Evolutionary conservation across 139 green algal genomes (phyloP).

Genomic region (Tetradesmus lagerheimii): DNA sequence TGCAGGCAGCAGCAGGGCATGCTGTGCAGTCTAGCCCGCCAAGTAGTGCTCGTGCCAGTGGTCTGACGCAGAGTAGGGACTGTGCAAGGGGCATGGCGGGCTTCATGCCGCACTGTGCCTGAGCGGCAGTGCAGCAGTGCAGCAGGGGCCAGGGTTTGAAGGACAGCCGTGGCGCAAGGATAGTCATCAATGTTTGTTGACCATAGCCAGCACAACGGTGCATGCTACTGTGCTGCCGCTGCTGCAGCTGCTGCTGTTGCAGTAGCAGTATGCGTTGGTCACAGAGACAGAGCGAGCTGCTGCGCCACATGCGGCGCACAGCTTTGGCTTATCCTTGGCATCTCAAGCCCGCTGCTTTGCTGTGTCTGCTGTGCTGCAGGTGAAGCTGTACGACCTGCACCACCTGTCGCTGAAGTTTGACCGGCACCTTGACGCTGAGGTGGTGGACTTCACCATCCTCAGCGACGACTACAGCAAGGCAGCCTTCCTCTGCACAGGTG

Average conservation of each 20-base stretch:
- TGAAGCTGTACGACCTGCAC: constrained; percentile 91
- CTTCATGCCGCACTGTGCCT: neutral
- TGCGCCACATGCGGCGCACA: constrained; percentile 18
- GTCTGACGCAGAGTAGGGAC: neutral
- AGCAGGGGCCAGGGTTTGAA: too few species aligned
- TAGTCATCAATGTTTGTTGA: too few species aligned
- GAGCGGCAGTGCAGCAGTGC: neutral
- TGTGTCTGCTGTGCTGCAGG: constrained; percentile 45
- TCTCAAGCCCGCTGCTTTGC: too few species aligned
- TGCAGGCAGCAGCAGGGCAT: neutral
- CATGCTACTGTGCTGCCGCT: too few species aligned
- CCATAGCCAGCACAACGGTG: too few species aligned
- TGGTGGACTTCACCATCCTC: constrained; percentile 63
- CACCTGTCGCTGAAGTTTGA: constrained; percentile 98
- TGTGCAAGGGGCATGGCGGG: neutral
- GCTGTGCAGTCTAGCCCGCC: neutral
- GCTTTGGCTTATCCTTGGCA: neutral
- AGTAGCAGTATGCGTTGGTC: neutral
- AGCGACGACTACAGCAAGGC: constrained; percentile 96
- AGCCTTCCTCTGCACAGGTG: constrained; percentile 86
- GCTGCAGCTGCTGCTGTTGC: neutral
- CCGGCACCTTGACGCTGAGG: constrained; percentile 93
- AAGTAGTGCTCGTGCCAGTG: too few species aligned
- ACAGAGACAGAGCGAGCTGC: too few species aligned
- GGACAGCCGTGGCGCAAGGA: too few species aligned